These are phyloP conservation scores for Myxozyma udenii DNA, from an alignment of 805 yeast genomes.

Conservation along the genomic window DNA sequence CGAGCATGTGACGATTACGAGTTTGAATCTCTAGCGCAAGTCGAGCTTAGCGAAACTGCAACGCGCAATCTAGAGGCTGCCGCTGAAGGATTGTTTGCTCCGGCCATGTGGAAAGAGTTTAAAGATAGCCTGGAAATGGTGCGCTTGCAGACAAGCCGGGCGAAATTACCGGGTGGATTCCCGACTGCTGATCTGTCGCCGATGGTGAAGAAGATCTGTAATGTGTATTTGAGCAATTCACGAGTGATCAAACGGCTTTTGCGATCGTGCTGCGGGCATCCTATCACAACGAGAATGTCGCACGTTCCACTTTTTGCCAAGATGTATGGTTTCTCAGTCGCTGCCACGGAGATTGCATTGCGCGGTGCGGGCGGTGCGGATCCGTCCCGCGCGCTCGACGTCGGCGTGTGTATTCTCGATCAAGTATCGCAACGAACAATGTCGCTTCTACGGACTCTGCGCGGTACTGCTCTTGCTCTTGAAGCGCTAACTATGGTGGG, in stretches of 20 bases:
- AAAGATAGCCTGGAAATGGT: not conserved
- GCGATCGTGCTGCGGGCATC: constrained; percentile 11
- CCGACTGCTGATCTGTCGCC: constrained; percentile 6
- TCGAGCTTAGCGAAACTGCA: not conserved
- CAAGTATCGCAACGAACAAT: constrained; percentile 63
- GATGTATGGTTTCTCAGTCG: constrained; percentile 16
- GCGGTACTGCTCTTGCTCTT: constrained; percentile 40
- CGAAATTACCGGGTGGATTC: constrained; percentile 8
- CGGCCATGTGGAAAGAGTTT: constrained; percentile 4
- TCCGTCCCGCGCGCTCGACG: constrained; percentile 1
- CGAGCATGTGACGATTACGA: not conserved
- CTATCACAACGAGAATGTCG: not conserved
- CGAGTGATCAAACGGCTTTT: constrained; percentile 3
- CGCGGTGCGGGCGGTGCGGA: constrained; percentile 24
- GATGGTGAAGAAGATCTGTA: not conserved
- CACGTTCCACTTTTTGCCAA: constrained; percentile 4
- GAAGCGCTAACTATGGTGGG: constrained; percentile 31
- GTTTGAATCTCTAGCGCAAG: not conserved
- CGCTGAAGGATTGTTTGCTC: constrained; percentile 3
- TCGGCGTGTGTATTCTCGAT: constrained; percentile 47
- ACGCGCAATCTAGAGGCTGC: constrained; percentile 3
- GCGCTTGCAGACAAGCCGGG: not conserved
- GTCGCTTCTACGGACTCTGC: constrained; percentile 53
- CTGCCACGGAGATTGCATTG: constrained; percentile 25
- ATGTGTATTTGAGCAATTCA: not conserved